Evolutionary conservation across 352 stramenopile genomes (phyloP).

Genomic region (Globisporangium spiculum): DNA sequence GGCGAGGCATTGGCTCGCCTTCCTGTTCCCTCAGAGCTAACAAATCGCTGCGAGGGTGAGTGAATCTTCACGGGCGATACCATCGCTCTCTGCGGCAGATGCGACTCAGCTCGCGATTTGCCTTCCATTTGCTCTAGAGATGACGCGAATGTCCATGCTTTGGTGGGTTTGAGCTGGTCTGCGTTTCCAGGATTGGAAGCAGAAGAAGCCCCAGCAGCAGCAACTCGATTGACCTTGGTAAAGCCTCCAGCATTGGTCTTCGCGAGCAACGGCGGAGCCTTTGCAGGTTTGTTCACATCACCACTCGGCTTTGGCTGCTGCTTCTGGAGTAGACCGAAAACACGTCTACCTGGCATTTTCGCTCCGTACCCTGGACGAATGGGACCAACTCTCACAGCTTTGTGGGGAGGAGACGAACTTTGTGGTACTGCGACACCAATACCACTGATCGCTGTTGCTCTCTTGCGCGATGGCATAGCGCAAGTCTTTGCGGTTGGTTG

Average conservation of each 20-base stretch:
- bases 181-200: neutral
- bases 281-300: neutral
- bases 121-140: neutral
- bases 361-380: neutral
- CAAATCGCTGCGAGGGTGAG: neutral
- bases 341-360: neutral
- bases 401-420: neutral
- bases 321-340: neutral
- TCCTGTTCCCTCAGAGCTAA: neutral
- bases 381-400: neutral
- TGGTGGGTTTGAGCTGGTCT: neutral
- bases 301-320: neutral
- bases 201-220: neutral
- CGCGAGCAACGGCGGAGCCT: neutral
- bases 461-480: neutral
- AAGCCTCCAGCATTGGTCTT: neutral
- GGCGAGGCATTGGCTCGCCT: neutral
- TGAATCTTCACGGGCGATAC: constrained; percentile 1
- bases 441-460: neutral
- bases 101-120: too few species aligned
- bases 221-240: neutral
- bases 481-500: neutral
- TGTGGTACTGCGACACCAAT: neutral
- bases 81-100: constrained; percentile 1
- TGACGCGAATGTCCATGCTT: neutral